Base-by-base conservation (phyloP, 208 protist genomes). In the Acanthamoeba triangularis region DNA sequence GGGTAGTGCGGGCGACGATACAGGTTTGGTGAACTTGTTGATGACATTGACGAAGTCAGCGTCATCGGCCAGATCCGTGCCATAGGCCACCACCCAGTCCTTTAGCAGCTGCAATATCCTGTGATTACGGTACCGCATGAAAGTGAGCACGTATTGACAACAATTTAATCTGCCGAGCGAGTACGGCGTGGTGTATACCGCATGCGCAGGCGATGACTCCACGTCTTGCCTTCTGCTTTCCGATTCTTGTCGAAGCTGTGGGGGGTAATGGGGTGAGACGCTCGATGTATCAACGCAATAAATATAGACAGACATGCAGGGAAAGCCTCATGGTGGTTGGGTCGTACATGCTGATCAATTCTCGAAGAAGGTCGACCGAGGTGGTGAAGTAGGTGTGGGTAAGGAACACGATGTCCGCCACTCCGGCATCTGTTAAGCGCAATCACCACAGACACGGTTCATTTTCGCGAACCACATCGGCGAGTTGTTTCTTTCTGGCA, bases 311-410 rank as follows among this genome's bases (percentile, higher is more conserved):
- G 30, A 5, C 33, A 20, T 41, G n/a, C 8, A 5, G 63, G 28
- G 63, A 23, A 33, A 69, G n/a, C n/a, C n/a, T n/a, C n/a, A n/a
- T n/a, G n/a, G 76, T 30, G 8, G n/a, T 25, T 69, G 33, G 41
- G 30, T 11, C 74, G 49, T 94, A 94, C 90, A 94, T 76, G n/a
- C 7, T 84, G 61, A 94, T 78, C 2, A 94, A 49, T 30, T 94
- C 52, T 16, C n/a, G 11, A 14, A 94, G 54, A 11, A 94, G 49
- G 67, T 84, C 69, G 44, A 84, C 90, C 72, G 90, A 59, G 25
- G 90, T 94, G 90, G 90, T 84, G 90, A 94, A 94, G 54, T 94
- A 94, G 44, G 65, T 82, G 47, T 94, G 90, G 7, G 90, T 94
- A 10, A 78, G 37, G 28, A 94, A 56, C 13, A 94, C 72, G 16